Conservation (phyloP, 129 eudicot genomes). For the Arctium lappa region DNA sequence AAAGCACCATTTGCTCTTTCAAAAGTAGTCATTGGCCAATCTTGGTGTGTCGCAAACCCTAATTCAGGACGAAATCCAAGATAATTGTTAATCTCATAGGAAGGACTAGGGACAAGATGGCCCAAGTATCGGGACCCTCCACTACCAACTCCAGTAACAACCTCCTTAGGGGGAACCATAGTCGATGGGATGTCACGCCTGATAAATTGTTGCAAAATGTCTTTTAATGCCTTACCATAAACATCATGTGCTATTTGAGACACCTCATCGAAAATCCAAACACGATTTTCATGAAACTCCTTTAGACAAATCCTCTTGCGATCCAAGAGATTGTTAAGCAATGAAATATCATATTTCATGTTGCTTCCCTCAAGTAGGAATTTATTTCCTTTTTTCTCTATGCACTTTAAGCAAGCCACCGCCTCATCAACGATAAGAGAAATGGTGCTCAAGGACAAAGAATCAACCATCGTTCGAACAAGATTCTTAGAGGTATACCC, state of each 20-base stretch:
- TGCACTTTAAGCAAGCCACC: constrained; percentile 13
- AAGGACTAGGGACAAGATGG: background rate
- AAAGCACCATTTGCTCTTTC: constrained; percentile 7
- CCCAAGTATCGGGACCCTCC: background rate
- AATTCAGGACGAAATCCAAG: constrained; percentile 6
- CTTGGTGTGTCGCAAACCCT: background rate
- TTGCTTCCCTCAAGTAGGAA: background rate
- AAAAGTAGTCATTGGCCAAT: background rate
- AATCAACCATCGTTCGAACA: background rate
- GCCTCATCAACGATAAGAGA: constrained; percentile 23
- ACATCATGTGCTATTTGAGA: constrained; percentile 17
- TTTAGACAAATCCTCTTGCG: background rate
- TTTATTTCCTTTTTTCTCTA: background rate
- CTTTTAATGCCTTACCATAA: constrained; percentile 29
- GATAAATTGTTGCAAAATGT: constrained; percentile 11
- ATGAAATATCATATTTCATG: background rate
- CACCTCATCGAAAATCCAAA: constrained; percentile 10
- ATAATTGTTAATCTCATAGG: background rate
- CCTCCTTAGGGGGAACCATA: background rate
- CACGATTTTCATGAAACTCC: constrained; percentile 19
- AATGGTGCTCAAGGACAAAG: background rate
- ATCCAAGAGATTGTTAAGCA: constrained; percentile 15
- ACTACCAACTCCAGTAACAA: background rate
- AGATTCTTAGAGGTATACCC: constrained; percentile 1
- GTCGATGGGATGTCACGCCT: background rate